phyloP scores from a whole-genome alignment of 305 asterid species.

The Plantago lanceolata region DNA sequence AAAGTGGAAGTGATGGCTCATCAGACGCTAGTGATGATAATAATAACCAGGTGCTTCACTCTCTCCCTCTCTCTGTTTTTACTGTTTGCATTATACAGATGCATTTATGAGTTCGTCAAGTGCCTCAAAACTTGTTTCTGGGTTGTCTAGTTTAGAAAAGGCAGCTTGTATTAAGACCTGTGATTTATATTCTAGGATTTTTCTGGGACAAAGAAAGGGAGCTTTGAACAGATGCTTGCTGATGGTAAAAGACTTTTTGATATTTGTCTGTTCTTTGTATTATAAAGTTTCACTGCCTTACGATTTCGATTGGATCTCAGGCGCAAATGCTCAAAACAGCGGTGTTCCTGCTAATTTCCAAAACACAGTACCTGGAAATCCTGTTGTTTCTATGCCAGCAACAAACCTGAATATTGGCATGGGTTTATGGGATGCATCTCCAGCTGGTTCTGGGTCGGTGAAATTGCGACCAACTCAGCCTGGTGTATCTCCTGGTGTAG shows the following conservation, averaged over 20 bases:
- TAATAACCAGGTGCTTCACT: conserved; percentile 44
- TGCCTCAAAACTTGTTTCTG: conserved; percentile 6
- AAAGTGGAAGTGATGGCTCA: conserved; percentile 87
- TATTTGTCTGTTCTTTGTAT: conserved; percentile 10
- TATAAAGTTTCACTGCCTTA: conserved; percentile 6
- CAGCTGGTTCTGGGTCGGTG: conserved; percentile 63
- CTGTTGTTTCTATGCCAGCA: conserved; percentile 56
- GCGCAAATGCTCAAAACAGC: conserved; percentile 69
- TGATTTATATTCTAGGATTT: conserved; percentile 43
- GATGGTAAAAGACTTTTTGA: conserved; percentile 52
- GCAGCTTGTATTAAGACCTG: conserved; percentile 25
- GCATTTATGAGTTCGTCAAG: conserved; percentile 8
- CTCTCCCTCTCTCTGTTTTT: neutral
- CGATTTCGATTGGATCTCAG: conserved; percentile 32
- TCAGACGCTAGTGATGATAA: conserved; percentile 83
- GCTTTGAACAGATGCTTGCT: conserved; percentile 94
- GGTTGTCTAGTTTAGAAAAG: neutral
- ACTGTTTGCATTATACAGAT: conserved; percentile 1
- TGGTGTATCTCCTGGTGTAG: conserved; percentile 49
- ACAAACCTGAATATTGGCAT: conserved; percentile 84
- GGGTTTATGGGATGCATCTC: conserved; percentile 80
- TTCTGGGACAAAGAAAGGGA: conserved; percentile 69
- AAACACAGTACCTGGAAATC: conserved; percentile 62
- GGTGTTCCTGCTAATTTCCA: conserved; percentile 40
- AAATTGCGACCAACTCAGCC: conserved; percentile 49